Evolutionary conservation across 768 basidiomycete genomes (phyloP).

Genomic region (Hemileccinum impolitum): DNA sequence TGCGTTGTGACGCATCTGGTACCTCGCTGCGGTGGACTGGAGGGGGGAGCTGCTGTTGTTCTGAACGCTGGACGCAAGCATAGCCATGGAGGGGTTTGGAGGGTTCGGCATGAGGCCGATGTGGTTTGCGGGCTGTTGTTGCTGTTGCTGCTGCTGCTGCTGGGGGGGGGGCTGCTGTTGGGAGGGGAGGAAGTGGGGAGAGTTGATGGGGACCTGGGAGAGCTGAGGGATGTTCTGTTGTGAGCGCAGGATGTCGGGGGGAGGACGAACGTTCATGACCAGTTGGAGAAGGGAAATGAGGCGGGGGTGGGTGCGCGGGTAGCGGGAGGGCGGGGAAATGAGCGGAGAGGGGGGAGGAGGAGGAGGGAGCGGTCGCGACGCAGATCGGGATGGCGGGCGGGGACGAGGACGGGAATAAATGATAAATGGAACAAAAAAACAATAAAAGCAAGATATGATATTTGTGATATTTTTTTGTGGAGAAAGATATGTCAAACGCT

Average conservation of each 20-base stretch:
- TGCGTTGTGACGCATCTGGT: constrained; percentile 35
- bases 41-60: constrained; percentile 18
- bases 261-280: constrained; percentile 48
- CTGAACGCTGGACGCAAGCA: constrained; percentile 34
- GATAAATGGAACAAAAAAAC: constrained; percentile 6
- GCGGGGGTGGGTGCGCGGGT: background rate
- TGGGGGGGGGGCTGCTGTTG: constrained; percentile 36
- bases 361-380: constrained; percentile 13
- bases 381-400: constrained; percentile 15
- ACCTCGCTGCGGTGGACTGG: constrained; percentile 24
- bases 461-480: constrained; percentile 24
- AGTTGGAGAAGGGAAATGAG: constrained; percentile 1
- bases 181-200: constrained; percentile 36
- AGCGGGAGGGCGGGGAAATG: background rate
- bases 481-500: constrained; percentile 25
- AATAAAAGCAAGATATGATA: constrained; percentile 29
- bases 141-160: no score
- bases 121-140: constrained; percentile 32
- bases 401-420: constrained; percentile 4
- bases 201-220: constrained; percentile 34
- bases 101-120: constrained; percentile 37
- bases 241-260: constrained; percentile 43
- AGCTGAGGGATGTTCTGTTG: constrained; percentile 41
- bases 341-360: background rate
- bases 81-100: constrained; percentile 36